Evolutionary conservation across 1,139 yeast species (phyloP).

Genomic region (Ogataea hybrid): DNA sequence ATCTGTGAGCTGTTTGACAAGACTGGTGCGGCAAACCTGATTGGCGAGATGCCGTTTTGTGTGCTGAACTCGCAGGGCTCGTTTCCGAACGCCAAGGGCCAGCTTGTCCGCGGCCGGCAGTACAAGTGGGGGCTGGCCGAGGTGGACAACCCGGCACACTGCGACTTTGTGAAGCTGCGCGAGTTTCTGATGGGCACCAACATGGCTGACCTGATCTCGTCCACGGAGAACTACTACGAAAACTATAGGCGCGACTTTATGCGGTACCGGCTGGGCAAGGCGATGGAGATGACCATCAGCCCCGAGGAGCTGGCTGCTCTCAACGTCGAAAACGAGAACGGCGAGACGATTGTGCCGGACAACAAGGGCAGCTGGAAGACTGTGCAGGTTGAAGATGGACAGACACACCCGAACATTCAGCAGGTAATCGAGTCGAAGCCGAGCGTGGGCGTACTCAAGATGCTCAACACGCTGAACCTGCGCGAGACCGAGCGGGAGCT

Average conservation of each 20-base stretch:
- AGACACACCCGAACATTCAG: slow-evolving; percentile 31
- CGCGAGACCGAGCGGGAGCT: slow-evolving; percentile 39
- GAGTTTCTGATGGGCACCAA: slow-evolving; percentile 49
- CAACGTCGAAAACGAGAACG: slow-evolving; percentile 21
- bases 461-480: slow-evolving; percentile 41
- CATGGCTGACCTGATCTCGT: slow-evolving; percentile 56
- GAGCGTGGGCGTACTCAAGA: slow-evolving; percentile 34
- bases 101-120: slow-evolving; percentile 56
- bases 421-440: slow-evolving; percentile 26
- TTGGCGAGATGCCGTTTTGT: slow-evolving; percentile 53
- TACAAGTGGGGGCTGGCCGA: slow-evolving; percentile 78
- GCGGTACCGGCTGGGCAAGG: slow-evolving; percentile 38
- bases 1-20: slow-evolving; percentile 56
- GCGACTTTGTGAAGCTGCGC: slow-evolving; percentile 61
- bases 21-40: slow-evolving; percentile 27
- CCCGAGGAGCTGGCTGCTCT: slow-evolving; percentile 23
- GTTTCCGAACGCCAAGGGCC: slow-evolving; percentile 35
- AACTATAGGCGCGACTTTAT: slow-evolving; percentile 47
- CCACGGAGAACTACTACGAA: slow-evolving; percentile 59
- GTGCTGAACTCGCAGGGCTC: slow-evolving; percentile 51
- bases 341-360: slow-evolving; percentile 25
- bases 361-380: slow-evolving; percentile 31
- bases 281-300: slow-evolving; percentile 23
- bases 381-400: slow-evolving; percentile 22
- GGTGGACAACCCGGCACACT: slow-evolving; percentile 60